Evolutionary conservation across 2,329 filamentous ascomycete genomes (phyloP).

Genomic region (Teratosphaeria destructans): DNA sequence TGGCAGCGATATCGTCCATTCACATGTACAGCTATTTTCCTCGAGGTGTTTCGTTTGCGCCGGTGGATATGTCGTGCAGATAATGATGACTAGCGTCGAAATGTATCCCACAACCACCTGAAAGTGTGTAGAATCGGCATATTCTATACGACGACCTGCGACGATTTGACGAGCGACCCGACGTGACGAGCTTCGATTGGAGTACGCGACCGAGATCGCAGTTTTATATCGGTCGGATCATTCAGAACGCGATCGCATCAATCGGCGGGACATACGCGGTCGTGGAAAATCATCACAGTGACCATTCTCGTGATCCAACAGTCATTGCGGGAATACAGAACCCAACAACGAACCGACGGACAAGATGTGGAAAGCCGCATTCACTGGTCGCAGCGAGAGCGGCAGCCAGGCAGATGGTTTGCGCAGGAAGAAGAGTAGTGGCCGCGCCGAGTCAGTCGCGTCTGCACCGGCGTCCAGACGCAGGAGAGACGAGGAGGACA

Average conservation of each 20-base stretch:
- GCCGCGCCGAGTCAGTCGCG: conserved; percentile 13
- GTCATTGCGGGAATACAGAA: background rate
- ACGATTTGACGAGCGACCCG: background rate
- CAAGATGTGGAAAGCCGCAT: conserved; percentile 27
- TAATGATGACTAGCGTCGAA: background rate
- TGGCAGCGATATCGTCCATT: background rate
- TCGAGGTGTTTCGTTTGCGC: background rate
- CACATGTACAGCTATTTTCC: background rate
- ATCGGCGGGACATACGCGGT: background rate
- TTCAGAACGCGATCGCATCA: background rate
- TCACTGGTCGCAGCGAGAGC: conserved; percentile 23
- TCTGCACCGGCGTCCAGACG: conserved; percentile 14
- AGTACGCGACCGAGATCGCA: background rate
- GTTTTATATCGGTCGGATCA: background rate
- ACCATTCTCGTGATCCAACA: background rate
- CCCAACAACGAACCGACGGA: background rate
- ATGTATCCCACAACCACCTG: background rate
- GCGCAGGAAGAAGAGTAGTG: conserved; percentile 17
- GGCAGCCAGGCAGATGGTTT: conserved; percentile 9
- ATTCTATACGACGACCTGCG: background rate
- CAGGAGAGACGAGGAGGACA: conserved; percentile 12
- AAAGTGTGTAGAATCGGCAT: background rate
- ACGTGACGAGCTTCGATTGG: background rate
- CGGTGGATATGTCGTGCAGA: background rate
- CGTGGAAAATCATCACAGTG: background rate